Base-by-base conservation (phyloP, 2,329 filamentous ascomycete species). In the Aspergillus calidoustus region DNA sequence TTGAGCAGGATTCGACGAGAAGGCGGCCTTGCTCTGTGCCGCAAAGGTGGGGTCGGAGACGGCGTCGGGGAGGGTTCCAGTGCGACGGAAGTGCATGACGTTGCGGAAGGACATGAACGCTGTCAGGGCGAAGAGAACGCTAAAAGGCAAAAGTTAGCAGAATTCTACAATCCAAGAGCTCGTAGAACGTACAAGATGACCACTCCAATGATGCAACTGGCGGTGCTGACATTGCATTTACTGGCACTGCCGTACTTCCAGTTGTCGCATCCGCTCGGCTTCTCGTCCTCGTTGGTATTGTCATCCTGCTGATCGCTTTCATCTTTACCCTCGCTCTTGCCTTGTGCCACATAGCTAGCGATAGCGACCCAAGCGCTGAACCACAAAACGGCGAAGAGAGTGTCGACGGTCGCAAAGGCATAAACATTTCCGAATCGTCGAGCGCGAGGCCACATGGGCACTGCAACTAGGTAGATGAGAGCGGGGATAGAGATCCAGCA, bases 381-480 rank as follows among this genome's bases (percentile, higher is more conserved):
- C 86, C 86, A 89, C 44, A 88, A 72, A 9, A 88, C 71, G 5
- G 80, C 73, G 68, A 82, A 86, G 25, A 87, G 68, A 15, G 79
- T 72, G 67, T 89, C 86, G 60, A 88, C 71, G 2, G 79, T 76
- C 8, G 84, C 82, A 69, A 87, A 87, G 56, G 84, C 86, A 69
- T 87, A 87, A 43, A 84, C 82, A 67, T 87, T 87, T 60, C 84
- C 83, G 69, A 88, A 86, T 55, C 82, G 80, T 66, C 80, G 80
- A 28, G 85, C 83, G 64, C 86, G 83, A 25, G 81, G 81, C 83
- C 85, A 88, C 77, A 86, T 84, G 5, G 86, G 86, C 4, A 86
- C 83, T 72, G 85, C 85, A 50, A 83, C 80, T 58, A 87, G 83
- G 72, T 88, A 89, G 60, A 87, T 78, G 41, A 88, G 76, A 30